These are phyloP conservation scores for Jatropha multifida DNA, from an alignment of 441 rosid genomes.

Conservation along the genomic window DNA sequence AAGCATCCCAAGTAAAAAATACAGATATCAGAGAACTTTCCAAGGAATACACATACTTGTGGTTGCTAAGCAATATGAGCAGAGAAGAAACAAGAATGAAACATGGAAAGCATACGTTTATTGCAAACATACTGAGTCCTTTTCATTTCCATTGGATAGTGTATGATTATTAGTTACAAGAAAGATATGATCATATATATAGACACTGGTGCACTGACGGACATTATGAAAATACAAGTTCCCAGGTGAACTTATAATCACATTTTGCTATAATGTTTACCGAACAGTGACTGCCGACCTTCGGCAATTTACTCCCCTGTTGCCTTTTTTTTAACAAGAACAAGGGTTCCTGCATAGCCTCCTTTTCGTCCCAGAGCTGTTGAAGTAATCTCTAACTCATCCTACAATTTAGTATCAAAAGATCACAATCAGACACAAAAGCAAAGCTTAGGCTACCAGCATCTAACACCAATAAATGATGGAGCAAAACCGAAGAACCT, in stretches of 20 bases:
- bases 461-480: not conserved
- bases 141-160: not conserved
- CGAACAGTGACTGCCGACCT: constrained; percentile 89
- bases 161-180: not conserved
- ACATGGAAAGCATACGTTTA: not conserved
- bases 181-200: not conserved
- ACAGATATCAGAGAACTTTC: too few relatives aligned
- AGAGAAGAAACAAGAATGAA: too few relatives aligned
- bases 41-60: too few relatives aligned
- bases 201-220: not conserved
- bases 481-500: not conserved
- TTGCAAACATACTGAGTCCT: not conserved
- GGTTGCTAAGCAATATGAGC: too few relatives aligned
- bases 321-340: constrained; percentile 61
- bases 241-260: constrained; percentile 24
- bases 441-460: not conserved
- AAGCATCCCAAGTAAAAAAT: too few relatives aligned
- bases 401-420: constrained; percentile 39
- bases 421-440: not conserved
- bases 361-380: constrained; percentile 68
- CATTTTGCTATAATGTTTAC: constrained; percentile 63
- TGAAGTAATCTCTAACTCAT: constrained; percentile 72
- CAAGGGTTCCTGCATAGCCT: constrained; percentile 59
- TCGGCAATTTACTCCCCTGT: constrained; percentile 83
- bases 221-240: not conserved